These are phyloP conservation scores for Arxiozyma telluris DNA, from an alignment of 1,139 yeast species.

Conservation along the genomic window DNA sequence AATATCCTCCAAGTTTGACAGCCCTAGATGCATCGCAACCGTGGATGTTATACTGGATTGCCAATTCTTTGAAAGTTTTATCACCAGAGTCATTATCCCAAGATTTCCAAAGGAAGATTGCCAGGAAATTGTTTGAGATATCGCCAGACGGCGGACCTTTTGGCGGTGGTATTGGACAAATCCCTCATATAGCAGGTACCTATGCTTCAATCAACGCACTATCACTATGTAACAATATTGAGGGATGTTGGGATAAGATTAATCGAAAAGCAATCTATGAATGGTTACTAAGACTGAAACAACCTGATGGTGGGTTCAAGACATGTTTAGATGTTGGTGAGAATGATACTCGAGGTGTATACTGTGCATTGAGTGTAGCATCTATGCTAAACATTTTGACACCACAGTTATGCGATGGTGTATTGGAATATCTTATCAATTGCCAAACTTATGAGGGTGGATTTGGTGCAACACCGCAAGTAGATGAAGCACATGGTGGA, in stretches of 20 bases:
- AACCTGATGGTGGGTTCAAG: constrained; percentile 49
- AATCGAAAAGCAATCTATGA: constrained; percentile 42
- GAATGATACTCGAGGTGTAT: constrained; percentile 75
- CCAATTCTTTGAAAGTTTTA: constrained; percentile 45
- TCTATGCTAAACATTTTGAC: constrained; percentile 56
- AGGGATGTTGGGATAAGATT: constrained; percentile 35
- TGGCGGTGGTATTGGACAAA: constrained; percentile 76
- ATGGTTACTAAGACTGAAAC: constrained; percentile 63
- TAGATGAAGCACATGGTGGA: constrained; percentile 94
- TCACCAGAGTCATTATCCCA: constrained; percentile 27
- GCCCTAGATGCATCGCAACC: constrained; percentile 78
- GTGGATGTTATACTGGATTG: constrained; percentile 84
- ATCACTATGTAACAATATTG: constrained; percentile 43
- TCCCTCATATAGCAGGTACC: constrained; percentile 78
- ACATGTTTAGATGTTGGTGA: constrained; percentile 49
- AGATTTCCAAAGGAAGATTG: constrained; percentile 17
- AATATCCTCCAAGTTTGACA: constrained; percentile 36
- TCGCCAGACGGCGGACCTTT: constrained; percentile 50
- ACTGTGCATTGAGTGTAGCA: constrained; percentile 76
- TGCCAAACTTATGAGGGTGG: constrained; percentile 97
- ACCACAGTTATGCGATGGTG: constrained; percentile 47
- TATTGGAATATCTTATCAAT: constrained; percentile 49
- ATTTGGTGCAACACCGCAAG: constrained; percentile 64
- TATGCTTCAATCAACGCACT: constrained; percentile 70
- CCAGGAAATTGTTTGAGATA: constrained; percentile 18